Conservation (phyloP, 1,284 basidiomycete genomes). For the Fomitopsis pinicola region DNA sequence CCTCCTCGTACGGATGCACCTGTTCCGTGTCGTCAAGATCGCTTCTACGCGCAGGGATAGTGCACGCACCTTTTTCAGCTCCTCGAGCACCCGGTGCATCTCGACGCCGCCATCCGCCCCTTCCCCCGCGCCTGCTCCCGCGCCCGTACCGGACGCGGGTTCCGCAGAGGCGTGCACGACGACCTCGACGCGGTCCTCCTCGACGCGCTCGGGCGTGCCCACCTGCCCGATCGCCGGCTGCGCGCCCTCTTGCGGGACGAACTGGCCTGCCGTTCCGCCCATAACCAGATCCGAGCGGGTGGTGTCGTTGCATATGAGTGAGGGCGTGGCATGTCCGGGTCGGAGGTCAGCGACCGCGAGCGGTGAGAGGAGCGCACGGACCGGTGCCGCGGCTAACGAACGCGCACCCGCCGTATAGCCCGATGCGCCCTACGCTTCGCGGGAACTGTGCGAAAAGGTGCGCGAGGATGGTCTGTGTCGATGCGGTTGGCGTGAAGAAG, state of each 20-base stretch:
- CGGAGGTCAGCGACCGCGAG: background rate
- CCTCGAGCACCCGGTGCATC: conserved; percentile 36
- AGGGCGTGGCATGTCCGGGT: background rate
- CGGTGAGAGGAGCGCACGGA: conserved; percentile 11
- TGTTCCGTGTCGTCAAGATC: conserved; percentile 14
- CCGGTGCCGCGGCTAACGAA: conserved; percentile 50
- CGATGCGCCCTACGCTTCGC: conserved; percentile 42
- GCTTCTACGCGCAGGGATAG: background rate
- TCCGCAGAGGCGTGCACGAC: conserved; percentile 28
- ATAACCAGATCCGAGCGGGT: too few species aligned
- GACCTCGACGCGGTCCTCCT: conserved; percentile 52
- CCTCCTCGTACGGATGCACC: conserved; percentile 57
- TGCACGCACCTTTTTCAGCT: conserved; percentile 41
- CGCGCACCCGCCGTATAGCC: conserved; percentile 48
- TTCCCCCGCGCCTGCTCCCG: conserved; percentile 29
- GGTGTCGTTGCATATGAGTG: background rate
- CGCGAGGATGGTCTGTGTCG: conserved; percentile 37
- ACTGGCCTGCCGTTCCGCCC: conserved; percentile 37
- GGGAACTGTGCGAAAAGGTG: conserved; percentile 43
- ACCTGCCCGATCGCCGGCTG: conserved; percentile 39
- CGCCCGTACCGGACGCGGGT: conserved; percentile 12
- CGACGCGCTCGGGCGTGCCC: conserved; percentile 41
- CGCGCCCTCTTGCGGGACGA: conserved; percentile 38
- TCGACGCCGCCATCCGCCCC: conserved; percentile 22
- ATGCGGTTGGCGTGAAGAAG: conserved; percentile 29